A percentile compares a stretch with the other conserved stretches of the same genome.
Evolutionary conservation across 345 rosid genomes (phyloP).

Genomic region (Sisymbrium irio): DNA sequence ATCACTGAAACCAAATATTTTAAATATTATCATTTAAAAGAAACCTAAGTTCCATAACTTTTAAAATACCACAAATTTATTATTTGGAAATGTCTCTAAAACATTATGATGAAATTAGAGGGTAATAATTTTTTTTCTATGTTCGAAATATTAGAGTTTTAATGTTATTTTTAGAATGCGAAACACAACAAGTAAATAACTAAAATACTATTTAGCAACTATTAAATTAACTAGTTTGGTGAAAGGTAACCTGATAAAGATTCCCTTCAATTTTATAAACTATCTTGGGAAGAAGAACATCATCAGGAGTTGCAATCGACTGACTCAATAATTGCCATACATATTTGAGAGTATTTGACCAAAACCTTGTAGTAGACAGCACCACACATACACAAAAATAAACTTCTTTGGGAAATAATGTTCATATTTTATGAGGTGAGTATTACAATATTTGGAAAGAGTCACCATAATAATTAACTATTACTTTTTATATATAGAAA

Average conservation of each 20-base stretch:
- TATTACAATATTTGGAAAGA: constrained; percentile 9
- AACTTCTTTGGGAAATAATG: background rate
- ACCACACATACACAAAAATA: background rate
- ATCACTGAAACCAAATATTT: background rate
- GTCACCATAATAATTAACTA: background rate
- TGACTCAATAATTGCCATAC: constrained; percentile 20
- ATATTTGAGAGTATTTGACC: background rate
- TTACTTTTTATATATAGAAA: background rate
- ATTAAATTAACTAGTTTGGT: background rate
- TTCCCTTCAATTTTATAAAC: background rate
- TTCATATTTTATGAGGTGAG: background rate
- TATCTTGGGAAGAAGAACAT: constrained; percentile 12
- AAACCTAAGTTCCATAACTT: background rate
- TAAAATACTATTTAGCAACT: background rate
- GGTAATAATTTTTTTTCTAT: background rate
- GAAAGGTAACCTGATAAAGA: constrained; percentile 14
- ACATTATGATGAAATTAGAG: background rate
- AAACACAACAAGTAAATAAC: background rate
- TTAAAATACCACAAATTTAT: background rate
- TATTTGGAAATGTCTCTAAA: background rate
- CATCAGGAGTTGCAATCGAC: constrained; percentile 19
- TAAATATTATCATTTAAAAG: background rate
- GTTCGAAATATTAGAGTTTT: background rate
- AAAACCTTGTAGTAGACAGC: background rate
- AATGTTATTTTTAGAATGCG: background rate